A percentile compares a stretch with the other conserved stretches of the same genome.
Evolutionary conservation across 805 yeast species (phyloP).

Genomic region (Yarrowia bubula): DNA sequence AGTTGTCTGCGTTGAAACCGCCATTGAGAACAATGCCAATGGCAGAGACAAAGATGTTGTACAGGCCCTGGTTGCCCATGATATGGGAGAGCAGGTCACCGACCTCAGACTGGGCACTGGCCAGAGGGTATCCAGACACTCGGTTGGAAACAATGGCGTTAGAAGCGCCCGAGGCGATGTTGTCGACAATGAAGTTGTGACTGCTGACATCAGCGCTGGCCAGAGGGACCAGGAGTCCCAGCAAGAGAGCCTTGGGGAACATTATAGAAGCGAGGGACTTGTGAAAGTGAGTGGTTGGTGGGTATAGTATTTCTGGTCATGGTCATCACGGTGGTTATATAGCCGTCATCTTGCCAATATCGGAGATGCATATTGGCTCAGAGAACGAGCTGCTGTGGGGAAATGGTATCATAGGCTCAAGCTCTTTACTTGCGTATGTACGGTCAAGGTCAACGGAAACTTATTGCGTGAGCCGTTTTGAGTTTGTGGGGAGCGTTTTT

Average conservation of each 20-base stretch:
- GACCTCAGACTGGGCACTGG: neutral
- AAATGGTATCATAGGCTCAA: neutral
- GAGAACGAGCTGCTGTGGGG: conserved; percentile 1
- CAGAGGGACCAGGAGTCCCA: neutral
- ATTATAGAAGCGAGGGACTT: neutral
- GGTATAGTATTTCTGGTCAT: neutral
- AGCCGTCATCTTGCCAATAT: neutral
- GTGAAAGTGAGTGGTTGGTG: neutral
- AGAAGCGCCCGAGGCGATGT: neutral
- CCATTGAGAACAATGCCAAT: neutral
- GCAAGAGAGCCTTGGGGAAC: neutral
- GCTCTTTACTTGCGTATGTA: neutral
- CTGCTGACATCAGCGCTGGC: neutral
- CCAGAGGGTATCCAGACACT: neutral
- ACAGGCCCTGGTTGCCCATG: conserved; percentile 10
- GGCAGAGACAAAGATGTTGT: conserved; percentile 1
- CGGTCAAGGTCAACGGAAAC: neutral
- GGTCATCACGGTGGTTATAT: neutral
- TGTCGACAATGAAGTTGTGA: conserved; percentile 2
- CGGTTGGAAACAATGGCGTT: neutral
- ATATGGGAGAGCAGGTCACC: neutral
- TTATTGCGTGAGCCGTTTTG: neutral
- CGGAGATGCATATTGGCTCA: neutral
- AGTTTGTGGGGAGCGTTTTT: neutral
- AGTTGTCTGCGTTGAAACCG: neutral